Conservation (phyloP, 2,329 filamentous ascomycete genomes). For the Didymella pinodella region DNA sequence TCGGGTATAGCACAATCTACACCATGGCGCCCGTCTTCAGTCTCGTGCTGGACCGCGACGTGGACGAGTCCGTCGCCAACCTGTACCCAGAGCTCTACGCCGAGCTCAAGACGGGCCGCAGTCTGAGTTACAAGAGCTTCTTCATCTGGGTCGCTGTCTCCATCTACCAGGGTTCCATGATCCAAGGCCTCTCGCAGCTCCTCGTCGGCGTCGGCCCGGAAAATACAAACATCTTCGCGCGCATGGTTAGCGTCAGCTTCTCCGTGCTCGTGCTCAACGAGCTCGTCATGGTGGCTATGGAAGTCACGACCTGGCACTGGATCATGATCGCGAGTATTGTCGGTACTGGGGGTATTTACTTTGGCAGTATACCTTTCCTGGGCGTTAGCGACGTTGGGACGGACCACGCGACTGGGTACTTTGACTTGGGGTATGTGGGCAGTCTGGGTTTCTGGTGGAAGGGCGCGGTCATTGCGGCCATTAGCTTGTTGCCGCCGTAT, state of each 20-base stretch:
- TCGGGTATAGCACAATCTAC: constrained; percentile 95
- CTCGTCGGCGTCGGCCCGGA: constrained; percentile 73
- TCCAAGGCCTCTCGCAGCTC: constrained; percentile 92
- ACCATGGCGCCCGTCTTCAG: constrained; percentile 93
- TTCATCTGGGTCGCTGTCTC: constrained; percentile 96
- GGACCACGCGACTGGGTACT: constrained; percentile 63
- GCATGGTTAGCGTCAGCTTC: constrained; percentile 90
- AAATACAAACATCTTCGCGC: constrained; percentile 40
- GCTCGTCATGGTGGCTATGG: constrained; percentile 94
- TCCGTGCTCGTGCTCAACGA: constrained; percentile 94
- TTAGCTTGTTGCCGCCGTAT: constrained; percentile 87
- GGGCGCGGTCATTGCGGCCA: constrained; percentile 77
- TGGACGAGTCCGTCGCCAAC: constrained; percentile 91
- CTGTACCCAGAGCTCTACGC: constrained; percentile 98
- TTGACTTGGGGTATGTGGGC: constrained; percentile 81
- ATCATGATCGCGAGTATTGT: constrained; percentile 87
- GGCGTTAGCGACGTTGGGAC: constrained; percentile 56
- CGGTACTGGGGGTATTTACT: constrained; percentile 81
- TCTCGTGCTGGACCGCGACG: constrained; percentile 91
- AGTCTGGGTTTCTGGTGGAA: constrained; percentile 89
- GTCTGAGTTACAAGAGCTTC: constrained; percentile 90
- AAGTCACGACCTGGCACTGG: constrained; percentile 96
- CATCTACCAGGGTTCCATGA: constrained; percentile 93
- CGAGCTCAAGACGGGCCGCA: constrained; percentile 88
- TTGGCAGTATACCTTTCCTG: constrained; percentile 84